Evolutionary conservation across 768 basidiomycete species (phyloP).

Genomic region (Russula dissimulans): DNA sequence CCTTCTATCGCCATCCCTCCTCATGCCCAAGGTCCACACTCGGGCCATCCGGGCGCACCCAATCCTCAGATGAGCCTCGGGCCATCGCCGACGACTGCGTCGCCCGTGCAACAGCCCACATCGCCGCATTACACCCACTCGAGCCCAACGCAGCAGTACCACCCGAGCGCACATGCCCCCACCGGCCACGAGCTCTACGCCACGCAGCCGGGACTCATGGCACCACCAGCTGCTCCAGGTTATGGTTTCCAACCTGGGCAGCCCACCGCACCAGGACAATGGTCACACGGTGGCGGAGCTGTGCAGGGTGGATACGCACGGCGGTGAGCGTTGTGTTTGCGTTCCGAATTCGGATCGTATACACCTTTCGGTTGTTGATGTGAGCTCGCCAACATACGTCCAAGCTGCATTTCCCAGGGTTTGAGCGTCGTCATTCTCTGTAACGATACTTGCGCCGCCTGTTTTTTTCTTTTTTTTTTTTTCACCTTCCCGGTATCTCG

Average conservation of each 20-base stretch:
- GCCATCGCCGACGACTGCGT: slow-evolving; percentile 18
- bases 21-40: slow-evolving; percentile 14
- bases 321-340: slow-evolving; percentile 12
- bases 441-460: slow-evolving; percentile 10
- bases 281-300: slow-evolving; percentile 17
- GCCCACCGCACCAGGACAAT: slow-evolving; percentile 8
- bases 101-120: slow-evolving; percentile 20
- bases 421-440: slow-evolving; percentile 7
- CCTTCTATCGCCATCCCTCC: slow-evolving; percentile 21
- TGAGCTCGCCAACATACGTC: slow-evolving; percentile 1
- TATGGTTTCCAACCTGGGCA: slow-evolving; percentile 19
- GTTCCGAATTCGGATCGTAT: not conserved
- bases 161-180: slow-evolving; percentile 9
- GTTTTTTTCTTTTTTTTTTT: not conserved
- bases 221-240: slow-evolving; percentile 15
- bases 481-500: not conserved
- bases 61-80: slow-evolving; percentile 18
- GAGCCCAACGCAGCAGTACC: slow-evolving; percentile 19
- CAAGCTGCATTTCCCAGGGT: slow-evolving; percentile 4
- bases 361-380: not conserved
- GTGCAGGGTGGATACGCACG: slow-evolving; percentile 20
- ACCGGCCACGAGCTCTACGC: slow-evolving; percentile 16
- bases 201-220: slow-evolving; percentile 16
- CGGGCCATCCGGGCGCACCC: slow-evolving; percentile 10
- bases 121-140: slow-evolving; percentile 20